Evolutionary conservation across 805 yeast genomes (phyloP).

Genomic region (Torulaspora microellipsoides): DNA sequence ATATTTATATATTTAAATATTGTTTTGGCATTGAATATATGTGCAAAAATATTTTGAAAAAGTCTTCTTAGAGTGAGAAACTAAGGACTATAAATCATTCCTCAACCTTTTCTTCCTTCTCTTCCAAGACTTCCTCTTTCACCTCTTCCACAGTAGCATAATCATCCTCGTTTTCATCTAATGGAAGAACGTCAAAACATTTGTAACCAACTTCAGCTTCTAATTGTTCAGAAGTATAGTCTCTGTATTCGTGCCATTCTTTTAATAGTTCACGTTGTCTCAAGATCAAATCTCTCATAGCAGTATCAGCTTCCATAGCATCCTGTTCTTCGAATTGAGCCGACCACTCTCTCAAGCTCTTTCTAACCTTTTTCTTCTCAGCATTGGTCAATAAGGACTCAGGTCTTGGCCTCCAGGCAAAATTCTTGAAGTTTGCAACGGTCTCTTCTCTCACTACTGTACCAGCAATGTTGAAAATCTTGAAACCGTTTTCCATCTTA

Average conservation of each 20-base stretch:
- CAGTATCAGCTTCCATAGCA: constrained; percentile 92
- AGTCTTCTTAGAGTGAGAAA: not conserved
- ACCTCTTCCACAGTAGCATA: constrained; percentile 71
- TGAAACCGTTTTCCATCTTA: constrained; percentile 85
- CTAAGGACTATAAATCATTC: not conserved
- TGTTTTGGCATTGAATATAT: not conserved
- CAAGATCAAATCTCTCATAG: constrained; percentile 82
- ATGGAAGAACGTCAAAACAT: constrained; percentile 40
- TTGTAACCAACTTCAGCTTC: constrained; percentile 26
- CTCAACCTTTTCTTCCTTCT: constrained; percentile 64
- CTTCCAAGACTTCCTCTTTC: constrained; percentile 69
- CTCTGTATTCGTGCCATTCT: constrained; percentile 84
- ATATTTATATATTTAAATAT: not conserved
- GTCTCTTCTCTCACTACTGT: constrained; percentile 66
- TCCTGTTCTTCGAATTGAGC: constrained; percentile 93
- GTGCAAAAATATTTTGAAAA: not conserved
- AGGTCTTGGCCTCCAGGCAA: constrained; percentile 98
- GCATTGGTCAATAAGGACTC: constrained; percentile 65
- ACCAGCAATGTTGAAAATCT: constrained; percentile 81
- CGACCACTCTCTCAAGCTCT: constrained; percentile 81
- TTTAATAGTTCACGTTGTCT: constrained; percentile 74
- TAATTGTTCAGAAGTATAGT: constrained; percentile 44
- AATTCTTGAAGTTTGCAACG: constrained; percentile 79
- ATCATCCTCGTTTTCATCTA: constrained; percentile 43
- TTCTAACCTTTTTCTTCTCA: constrained; percentile 84